Evolutionary conservation across 129 eudicot genomes (phyloP), one percentile per base, ranked within the genome.

Genomic region (Logfia minima): DNA sequence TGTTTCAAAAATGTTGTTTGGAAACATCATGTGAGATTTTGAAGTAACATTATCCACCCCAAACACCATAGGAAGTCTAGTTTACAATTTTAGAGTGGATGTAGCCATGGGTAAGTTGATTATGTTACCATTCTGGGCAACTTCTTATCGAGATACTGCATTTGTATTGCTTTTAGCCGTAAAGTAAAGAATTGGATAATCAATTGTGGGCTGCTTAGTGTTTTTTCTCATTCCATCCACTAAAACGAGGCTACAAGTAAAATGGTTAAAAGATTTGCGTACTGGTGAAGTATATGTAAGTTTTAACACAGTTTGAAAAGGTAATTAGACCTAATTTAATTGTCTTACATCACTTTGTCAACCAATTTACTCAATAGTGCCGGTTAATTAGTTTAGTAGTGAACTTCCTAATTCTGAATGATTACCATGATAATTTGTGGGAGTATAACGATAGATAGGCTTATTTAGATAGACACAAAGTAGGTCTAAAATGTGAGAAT

Each of bases 31-130:
- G 21, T 28, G 64, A 45, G 52, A 28, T 43, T 64, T 71, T 71
- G 26, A 48, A 71, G 37, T 45, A 48, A 37, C 26, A 21, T 77
- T 21, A 8, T 53, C 37, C 14, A 65, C 34, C 65, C 32, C 32
- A 24, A 60, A 31, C 74, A 71, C 41, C 17, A 58, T 67, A 74
- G 75, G 71, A 58, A 28, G 70, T 65, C 24, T 65, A 70, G 29
- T 78, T 78, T 78, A 79, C 78, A 79, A 63, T 28, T 48, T 48
- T 79, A 70, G 76, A 60, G 72, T 45, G 19, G 64, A 62, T 67
- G 56, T 31, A 68, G 43, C 58, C 16, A 61, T 62, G 53, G 65
- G 14, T 70, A 48, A 60, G 65, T 45, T 72, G 52, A 51, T 71
- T 62, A 58, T 71, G 75, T 32, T 67, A 69, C 68, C 35, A 67